Evolutionary conservation across 768 basidiomycete genomes (phyloP).

Genomic region (Guyanaporus albipodus): DNA sequence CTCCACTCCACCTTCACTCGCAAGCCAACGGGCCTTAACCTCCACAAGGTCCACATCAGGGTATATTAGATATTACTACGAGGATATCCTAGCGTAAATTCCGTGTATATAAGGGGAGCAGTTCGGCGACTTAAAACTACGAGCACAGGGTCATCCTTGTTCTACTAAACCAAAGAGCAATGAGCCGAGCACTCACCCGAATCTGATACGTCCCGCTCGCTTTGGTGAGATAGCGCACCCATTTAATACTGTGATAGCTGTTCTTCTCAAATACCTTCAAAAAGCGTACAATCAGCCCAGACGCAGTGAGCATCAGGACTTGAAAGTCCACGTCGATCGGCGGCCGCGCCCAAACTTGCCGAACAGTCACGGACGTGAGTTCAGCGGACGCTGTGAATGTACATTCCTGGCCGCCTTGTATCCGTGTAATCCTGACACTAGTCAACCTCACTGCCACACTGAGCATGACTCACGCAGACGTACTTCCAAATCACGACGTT

Average conservation of each 20-base stretch:
- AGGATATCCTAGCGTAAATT: conserved; percentile 26
- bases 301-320: conserved; percentile 98
- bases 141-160: not conserved
- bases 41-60: conserved; percentile 11
- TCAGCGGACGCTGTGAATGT: conserved; percentile 80
- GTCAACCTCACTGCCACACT: conserved; percentile 5
- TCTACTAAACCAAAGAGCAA: not conserved
- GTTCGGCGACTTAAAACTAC: conserved; percentile 26
- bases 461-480: conserved; percentile 32
- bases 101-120: conserved; percentile 16
- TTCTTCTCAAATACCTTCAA: conserved; percentile 97
- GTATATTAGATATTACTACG: conserved; percentile 27
- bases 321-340: conserved; percentile 99
- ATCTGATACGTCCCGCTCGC: conserved; percentile 93
- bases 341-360: conserved; percentile 96
- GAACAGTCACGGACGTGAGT: conserved; percentile 82
- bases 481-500: conserved; percentile 99
- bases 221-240: conserved; percentile 94
- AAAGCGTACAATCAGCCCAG: conserved; percentile 93
- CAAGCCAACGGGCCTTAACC: conserved; percentile 1
- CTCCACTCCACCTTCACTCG: not conserved
- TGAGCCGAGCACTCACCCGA: conserved; percentile 54
- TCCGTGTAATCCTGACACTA: conserved; percentile 69
- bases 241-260: conserved; percentile 92
- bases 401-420: conserved; percentile 91